phyloP scores from a whole-genome alignment of 257 asterid species.

The Penstemon barbatus region DNA sequence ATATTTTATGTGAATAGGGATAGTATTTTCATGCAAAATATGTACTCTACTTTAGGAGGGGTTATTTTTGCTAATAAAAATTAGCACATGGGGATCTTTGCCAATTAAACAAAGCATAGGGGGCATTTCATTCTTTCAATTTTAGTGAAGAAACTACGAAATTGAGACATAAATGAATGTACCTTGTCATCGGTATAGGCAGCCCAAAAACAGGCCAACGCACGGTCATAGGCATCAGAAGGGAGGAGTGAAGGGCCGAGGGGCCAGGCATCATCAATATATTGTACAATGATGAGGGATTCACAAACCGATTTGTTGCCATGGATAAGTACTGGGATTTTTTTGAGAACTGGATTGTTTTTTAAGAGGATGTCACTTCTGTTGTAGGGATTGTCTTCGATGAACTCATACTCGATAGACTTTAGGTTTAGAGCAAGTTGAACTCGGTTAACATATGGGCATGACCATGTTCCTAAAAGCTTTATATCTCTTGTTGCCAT shows the following conservation, averaged over 20 bases:
- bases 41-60: too few species aligned
- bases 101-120: too few species aligned
- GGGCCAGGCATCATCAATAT: conserved; percentile 38
- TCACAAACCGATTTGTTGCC: conserved; percentile 37
- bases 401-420: conserved; percentile 46
- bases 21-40: too few species aligned
- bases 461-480: conserved; percentile 39
- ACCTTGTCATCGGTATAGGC: conserved; percentile 55
- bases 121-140: too few species aligned
- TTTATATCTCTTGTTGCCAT: conserved; percentile 45
- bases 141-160: too few species aligned
- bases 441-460: conserved; percentile 49
- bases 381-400: conserved; percentile 23
- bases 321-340: conserved; percentile 54
- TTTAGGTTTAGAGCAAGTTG: conserved; percentile 51
- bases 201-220: conserved; percentile 60
- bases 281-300: conserved; percentile 45
- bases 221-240: conserved; percentile 31
- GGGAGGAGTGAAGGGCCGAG: conserved; percentile 31
- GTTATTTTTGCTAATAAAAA: too few species aligned
- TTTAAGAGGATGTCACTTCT: conserved; percentile 47
- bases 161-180: background rate
- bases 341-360: conserved; percentile 53
- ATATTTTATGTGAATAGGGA: too few species aligned
- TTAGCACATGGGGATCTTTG: too few species aligned